Evolutionary conservation across 163 green algal species (phyloP).

Genomic region (Chlamydomonas reinhardtii): DNA sequence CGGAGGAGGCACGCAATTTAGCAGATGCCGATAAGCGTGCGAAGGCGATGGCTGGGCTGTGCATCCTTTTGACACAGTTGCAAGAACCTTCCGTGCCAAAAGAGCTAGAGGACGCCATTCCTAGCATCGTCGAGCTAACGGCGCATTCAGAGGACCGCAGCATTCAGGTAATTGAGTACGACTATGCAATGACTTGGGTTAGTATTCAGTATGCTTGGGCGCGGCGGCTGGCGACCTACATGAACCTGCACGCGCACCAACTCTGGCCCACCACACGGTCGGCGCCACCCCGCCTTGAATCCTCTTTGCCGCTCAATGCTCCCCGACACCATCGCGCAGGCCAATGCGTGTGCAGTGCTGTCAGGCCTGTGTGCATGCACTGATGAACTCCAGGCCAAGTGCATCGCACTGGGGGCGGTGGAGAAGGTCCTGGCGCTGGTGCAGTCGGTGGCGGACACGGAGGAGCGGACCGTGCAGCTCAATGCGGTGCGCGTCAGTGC

Average conservation of each 20-base stretch:
- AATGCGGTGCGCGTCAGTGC: neutral
- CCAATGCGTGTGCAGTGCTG: constrained; percentile 32
- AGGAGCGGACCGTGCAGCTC: constrained; percentile 35
- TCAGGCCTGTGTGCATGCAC: constrained; percentile 2
- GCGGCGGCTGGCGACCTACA: too few species aligned
- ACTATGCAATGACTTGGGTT: neutral
- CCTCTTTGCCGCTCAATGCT: too few species aligned
- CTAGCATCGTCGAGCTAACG: neutral
- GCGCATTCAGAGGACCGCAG: neutral
- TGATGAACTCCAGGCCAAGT: constrained; percentile 19
- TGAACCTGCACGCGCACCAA: too few species aligned
- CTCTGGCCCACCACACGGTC: too few species aligned
- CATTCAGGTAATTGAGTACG: neutral
- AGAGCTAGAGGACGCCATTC: constrained; percentile 9
- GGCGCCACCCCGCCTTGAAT: too few species aligned
- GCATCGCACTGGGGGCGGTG: neutral
- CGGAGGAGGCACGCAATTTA: constrained; percentile 5
- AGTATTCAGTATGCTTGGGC: too few species aligned
- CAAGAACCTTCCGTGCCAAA: constrained; percentile 23
- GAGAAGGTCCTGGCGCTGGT: neutral
- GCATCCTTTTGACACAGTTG: constrained; percentile 26
- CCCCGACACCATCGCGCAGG: neutral
- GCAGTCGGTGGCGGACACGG: neutral
- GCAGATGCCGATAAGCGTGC: neutral
- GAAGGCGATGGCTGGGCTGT: constrained; percentile 30